Evolutionary conservation across 2,329 filamentous ascomycete species (phyloP).

Genomic region (Phialophora expanda): DNA sequence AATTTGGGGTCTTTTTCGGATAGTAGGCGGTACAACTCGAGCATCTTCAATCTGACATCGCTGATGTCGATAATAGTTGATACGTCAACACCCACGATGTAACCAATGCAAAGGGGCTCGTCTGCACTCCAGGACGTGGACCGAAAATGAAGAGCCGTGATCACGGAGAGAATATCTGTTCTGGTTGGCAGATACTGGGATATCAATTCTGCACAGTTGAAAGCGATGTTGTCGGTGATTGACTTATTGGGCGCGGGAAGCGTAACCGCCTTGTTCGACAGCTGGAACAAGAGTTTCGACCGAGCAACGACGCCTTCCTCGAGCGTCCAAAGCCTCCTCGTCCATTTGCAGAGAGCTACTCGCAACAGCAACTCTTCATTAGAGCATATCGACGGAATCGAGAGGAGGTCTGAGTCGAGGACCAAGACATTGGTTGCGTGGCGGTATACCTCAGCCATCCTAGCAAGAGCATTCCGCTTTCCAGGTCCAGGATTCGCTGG

Average conservation of each 20-base stretch:
- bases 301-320: slow-evolving; percentile 18
- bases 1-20: slow-evolving; percentile 7
- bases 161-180: slow-evolving; percentile 16
- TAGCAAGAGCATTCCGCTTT: slow-evolving; percentile 11
- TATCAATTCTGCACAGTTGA: slow-evolving; percentile 9
- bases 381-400: not conserved
- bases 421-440: slow-evolving; percentile 10
- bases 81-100: slow-evolving; percentile 15
- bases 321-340: slow-evolving; percentile 14
- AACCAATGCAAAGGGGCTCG: slow-evolving; percentile 23
- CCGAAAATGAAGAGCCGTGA: slow-evolving; percentile 19
- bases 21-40: slow-evolving; percentile 15
- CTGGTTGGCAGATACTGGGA: slow-evolving; percentile 10
- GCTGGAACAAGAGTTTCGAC: slow-evolving; percentile 17
- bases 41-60: slow-evolving; percentile 9
- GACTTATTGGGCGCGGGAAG: not conserved
- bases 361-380: slow-evolving; percentile 12
- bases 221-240: slow-evolving; percentile 12
- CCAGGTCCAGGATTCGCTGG: slow-evolving; percentile 8
- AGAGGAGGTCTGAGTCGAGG: slow-evolving; percentile 9
- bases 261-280: slow-evolving; percentile 6
- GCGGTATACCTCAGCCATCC: slow-evolving; percentile 16
- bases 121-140: slow-evolving; percentile 13
- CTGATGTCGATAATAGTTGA: slow-evolving; percentile 3
- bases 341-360: slow-evolving; percentile 18